Evolutionary conservation across 2,329 filamentous ascomycete genomes (phyloP).

Genomic region (Aspergillus costaricaensis): DNA sequence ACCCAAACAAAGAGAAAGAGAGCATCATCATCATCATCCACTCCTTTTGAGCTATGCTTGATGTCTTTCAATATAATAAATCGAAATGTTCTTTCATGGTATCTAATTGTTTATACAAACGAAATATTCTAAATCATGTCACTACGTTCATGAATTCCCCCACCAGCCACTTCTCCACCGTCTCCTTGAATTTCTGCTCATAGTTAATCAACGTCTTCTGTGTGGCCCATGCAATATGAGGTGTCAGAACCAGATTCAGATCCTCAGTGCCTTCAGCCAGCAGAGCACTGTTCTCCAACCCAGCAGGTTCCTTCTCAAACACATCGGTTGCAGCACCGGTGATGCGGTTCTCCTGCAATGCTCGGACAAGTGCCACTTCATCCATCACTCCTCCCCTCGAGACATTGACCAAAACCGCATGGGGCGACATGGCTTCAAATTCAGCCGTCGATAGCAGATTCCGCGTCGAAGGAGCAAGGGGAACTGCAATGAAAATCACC

Average conservation of each 20-base stretch:
- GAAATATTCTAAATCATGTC: neutral
- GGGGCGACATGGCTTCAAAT: conserved; percentile 47
- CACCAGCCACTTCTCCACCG: conserved; percentile 49
- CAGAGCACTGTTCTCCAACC: conserved; percentile 46
- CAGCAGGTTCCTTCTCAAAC: conserved; percentile 51
- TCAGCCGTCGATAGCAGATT: conserved; percentile 42
- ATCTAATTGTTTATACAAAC: neutral
- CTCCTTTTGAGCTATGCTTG: too few species aligned
- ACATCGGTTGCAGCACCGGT: conserved; percentile 56
- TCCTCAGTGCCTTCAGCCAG: conserved; percentile 46
- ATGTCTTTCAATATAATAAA: neutral
- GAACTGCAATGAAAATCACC: conserved; percentile 35
- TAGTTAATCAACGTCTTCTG: conserved; percentile 52
- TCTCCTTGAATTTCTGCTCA: conserved; percentile 46
- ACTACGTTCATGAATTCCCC: conserved; percentile 32
- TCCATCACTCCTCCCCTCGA: conserved; percentile 55
- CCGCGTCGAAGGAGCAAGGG: conserved; percentile 34
- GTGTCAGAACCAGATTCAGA: conserved; percentile 54
- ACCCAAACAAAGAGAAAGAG: neutral
- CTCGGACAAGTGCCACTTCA: conserved; percentile 50
- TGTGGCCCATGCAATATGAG: conserved; percentile 58
- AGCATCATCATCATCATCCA: neutral
- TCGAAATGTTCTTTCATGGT: neutral
- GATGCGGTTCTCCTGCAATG: conserved; percentile 48
- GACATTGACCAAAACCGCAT: conserved; percentile 53